Evolutionary conservation across 345 rosid species (phyloP).

Genomic region (Syzygium oleosum): DNA sequence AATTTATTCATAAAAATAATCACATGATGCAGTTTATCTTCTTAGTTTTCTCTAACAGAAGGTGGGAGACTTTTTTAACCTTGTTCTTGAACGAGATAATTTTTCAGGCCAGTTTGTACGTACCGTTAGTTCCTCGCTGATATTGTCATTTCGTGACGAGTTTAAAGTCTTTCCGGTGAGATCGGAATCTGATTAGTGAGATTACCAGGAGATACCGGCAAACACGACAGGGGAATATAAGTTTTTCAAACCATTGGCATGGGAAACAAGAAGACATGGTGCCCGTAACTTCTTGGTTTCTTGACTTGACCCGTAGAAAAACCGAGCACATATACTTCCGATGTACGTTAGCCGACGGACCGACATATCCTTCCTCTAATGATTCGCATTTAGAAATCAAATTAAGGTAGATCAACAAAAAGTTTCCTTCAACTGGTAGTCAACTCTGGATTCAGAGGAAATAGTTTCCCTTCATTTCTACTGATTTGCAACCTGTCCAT

Average conservation of each 20-base stretch:
- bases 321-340: background rate
- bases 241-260: background rate
- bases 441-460: background rate
- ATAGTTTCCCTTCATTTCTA: background rate
- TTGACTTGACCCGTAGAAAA: no score
- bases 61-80: background rate
- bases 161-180: background rate
- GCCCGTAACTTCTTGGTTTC: background rate
- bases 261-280: background rate
- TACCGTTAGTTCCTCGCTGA: accelerated
- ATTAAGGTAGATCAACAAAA: background rate
- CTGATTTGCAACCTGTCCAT: background rate
- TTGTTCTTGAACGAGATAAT: background rate
- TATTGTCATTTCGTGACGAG: background rate
- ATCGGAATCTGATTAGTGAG: background rate
- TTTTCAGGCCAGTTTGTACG: accelerated
- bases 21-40: no score
- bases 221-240: background rate
- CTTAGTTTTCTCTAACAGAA: background rate
- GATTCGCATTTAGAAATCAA: background rate
- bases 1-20: background rate
- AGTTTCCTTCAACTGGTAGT: background rate
- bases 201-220: background rate
- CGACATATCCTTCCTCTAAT: background rate
- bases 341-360: background rate